Evolutionary conservation across 192 early-diverging fungal species (phyloP).

Genomic region (Umbelopsis sp.): DNA sequence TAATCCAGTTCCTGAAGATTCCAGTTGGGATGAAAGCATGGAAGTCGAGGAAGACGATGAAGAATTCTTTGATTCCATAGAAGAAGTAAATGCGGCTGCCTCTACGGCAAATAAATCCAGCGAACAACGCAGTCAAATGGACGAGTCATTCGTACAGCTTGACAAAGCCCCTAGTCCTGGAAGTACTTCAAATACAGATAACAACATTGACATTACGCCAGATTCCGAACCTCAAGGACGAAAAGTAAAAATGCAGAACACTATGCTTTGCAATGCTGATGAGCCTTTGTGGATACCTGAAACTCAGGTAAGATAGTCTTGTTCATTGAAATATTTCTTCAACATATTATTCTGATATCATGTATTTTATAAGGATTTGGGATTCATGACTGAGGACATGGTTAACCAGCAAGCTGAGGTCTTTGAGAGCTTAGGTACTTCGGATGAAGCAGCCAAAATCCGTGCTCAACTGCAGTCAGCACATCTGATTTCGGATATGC

Average conservation of each 20-base stretch:
- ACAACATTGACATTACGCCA: conserved; percentile 41
- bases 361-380: conserved; percentile 56
- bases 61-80: neutral
- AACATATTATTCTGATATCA: neutral
- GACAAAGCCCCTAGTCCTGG: conserved; percentile 53
- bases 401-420: conserved; percentile 76
- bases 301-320: conserved; percentile 51
- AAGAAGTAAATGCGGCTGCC: neutral
- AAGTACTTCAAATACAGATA: conserved; percentile 36
- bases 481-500: conserved; percentile 76
- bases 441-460: conserved; percentile 67
- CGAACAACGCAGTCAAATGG: conserved; percentile 25
- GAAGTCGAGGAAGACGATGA: conserved; percentile 8
- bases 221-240: conserved; percentile 54
- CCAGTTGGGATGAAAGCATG: neutral
- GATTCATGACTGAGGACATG: conserved; percentile 90
- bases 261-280: conserved; percentile 58
- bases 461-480: conserved; percentile 79
- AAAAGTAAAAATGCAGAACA: conserved; percentile 44
- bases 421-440: conserved; percentile 78
- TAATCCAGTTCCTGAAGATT: conserved; percentile 1
- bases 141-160: conserved; percentile 56
- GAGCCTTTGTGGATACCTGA: conserved; percentile 70
- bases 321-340: neutral
- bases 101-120: neutral